Evolutionary conservation across 2,329 filamentous ascomycete genomes (phyloP), one percentile per base, ranked within the genome.

Genomic region (Aspergillus hiratsukae): DNA sequence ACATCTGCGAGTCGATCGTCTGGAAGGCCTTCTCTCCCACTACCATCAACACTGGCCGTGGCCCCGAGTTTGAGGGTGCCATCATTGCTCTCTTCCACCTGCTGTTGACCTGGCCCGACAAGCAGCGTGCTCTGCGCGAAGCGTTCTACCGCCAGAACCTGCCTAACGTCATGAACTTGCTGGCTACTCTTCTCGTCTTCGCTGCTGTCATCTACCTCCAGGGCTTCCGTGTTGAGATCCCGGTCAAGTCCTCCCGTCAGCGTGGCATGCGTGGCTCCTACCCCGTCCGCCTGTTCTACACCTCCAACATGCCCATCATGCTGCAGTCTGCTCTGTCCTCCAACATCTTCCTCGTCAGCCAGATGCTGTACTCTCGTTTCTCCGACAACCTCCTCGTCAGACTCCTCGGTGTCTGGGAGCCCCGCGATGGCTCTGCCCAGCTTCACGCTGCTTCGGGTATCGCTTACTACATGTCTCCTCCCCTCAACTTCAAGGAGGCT

Each of bases 261-360:
- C 92, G 94, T 83, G 94, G 94, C 78, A 94, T 96, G 75, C 93
- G 94, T 71, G 95, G 93, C 72, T 96, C 92, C 43, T 99, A 97
- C 85, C 94, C 94, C 70, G 87, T 99, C 76, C 93, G 95, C 72
- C 90, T 99, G 58, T 99, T 99, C 87, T 99, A 99, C 83, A 99
- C 94, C 74, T 97, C 92, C 76, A 99, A 99, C 88, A 99, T 99
- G 95, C 94, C 94, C 74, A 99, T 99, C 80, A 99, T 99, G 94
- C 85, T 99, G 76, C 95, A 99, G 83, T 97, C 93, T 49, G 94
- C 94, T 67, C 86, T 99, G 66, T 96, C 91, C 66, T 97, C 93
- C 83, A 99, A 99, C 84, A 86, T 99, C 79, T 99, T 99, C 87
- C 83, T 99, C 64, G 91, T 99, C 81, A 94, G 89, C 75, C 94